Conservation (phyloP, 2,329 filamentous ascomycete species). For the Hypoxylon sp. region DNA sequence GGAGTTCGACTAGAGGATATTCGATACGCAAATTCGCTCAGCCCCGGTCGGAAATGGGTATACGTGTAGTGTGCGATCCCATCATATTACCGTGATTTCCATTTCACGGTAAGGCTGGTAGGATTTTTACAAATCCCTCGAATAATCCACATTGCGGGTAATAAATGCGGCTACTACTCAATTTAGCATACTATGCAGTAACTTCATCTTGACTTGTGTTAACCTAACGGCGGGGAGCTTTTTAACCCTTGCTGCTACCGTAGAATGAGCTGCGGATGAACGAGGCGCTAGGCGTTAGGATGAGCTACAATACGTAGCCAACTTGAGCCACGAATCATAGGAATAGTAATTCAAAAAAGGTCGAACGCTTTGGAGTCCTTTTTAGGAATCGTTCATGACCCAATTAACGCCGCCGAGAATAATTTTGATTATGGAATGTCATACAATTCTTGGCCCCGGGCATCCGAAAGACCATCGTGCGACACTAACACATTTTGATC, state of each 20-base stretch:
- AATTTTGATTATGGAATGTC: slow-evolving; percentile 14
- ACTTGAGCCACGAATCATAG: slow-evolving; percentile 4
- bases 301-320: not conserved
- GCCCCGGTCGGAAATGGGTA: slow-evolving; percentile 1
- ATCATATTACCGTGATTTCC: slow-evolving; percentile 8
- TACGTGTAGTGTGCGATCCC: slow-evolving; percentile 9
- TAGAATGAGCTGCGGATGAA: slow-evolving; percentile 4
- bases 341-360: not conserved
- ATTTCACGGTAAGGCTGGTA: slow-evolving; percentile 36
- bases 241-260: not conserved
- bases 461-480: slow-evolving; percentile 26
- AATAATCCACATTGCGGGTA: slow-evolving; percentile 1
- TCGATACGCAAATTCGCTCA: not conserved
- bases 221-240: not conserved
- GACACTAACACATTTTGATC: slow-evolving; percentile 8
- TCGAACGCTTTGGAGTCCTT: not conserved
- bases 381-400: slow-evolving; percentile 7
- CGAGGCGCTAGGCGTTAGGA: not conserved
- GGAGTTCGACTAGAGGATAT: slow-evolving; percentile 29
- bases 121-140: slow-evolving; percentile 6
- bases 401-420: slow-evolving; percentile 10
- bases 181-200: not conserved
- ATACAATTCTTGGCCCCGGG: slow-evolving; percentile 20
- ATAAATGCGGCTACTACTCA: slow-evolving; percentile 9
- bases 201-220: not conserved